These are phyloP conservation scores for Graphilbum sp. DNA, from an alignment of 2,329 filamentous ascomycete genomes.

Conservation along the genomic window DNA sequence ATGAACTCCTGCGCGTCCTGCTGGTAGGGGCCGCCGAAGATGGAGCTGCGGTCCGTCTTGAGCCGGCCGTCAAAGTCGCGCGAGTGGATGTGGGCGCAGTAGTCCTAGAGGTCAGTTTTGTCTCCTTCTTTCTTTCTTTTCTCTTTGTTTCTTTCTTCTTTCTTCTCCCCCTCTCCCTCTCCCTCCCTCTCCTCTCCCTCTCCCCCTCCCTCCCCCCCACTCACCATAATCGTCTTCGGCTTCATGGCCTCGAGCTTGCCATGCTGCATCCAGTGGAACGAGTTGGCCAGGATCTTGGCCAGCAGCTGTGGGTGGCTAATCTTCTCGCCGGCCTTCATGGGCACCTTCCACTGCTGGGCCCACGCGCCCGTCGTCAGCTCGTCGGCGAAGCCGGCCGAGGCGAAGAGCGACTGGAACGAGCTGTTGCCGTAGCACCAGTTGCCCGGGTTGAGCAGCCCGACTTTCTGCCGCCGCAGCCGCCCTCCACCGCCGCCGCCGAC, in stretches of 20 bases:
- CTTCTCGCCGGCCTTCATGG: slow-evolving; percentile 44
- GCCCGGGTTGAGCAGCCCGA: slow-evolving; percentile 62
- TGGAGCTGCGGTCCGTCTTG: slow-evolving; percentile 20
- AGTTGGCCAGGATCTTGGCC: slow-evolving; percentile 39
- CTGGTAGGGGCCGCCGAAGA: slow-evolving; percentile 58
- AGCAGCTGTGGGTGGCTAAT: slow-evolving; percentile 40
- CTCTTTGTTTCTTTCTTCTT: no score
- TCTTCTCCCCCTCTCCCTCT: no score
- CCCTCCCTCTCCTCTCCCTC: no score
- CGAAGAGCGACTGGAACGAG: slow-evolving; percentile 69
- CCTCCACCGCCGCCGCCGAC: slow-evolving; percentile 12
- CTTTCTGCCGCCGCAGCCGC: slow-evolving; percentile 33
- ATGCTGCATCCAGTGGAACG: slow-evolving; percentile 39
- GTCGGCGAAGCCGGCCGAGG: slow-evolving; percentile 51
- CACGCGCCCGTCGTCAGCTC: slow-evolving; percentile 42
- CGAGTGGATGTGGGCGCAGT: slow-evolving; percentile 44
- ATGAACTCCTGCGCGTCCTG: slow-evolving; percentile 90
- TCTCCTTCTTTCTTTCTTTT: no score
- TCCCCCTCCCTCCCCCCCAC: no score
- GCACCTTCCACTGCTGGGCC: slow-evolving; percentile 49
- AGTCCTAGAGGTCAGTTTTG: slow-evolving; percentile 31
- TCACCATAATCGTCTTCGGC: slow-evolving; percentile 41
- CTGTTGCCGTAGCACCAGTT: slow-evolving; percentile 88
- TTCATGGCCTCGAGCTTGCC: slow-evolving; percentile 34
- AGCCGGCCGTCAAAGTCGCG: slow-evolving; percentile 14